These are phyloP conservation scores for Boeremia lycopersici DNA, from an alignment of 2,329 filamentous ascomycete genomes.

Conservation along the genomic window DNA sequence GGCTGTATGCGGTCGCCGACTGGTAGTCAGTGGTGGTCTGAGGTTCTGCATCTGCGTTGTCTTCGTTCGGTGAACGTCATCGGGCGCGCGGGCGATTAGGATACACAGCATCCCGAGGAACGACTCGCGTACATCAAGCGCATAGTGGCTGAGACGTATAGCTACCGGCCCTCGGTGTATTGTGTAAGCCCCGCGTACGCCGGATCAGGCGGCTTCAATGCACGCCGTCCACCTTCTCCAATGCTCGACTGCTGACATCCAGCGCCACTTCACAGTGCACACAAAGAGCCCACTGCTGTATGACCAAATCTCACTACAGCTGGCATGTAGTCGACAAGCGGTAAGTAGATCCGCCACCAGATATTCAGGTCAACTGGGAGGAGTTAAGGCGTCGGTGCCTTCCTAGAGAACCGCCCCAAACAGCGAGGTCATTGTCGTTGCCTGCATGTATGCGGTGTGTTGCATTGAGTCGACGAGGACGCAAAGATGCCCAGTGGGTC, in stretches of 20 bases:
- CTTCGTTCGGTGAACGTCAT: neutral
- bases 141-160: neutral
- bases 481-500: conserved; percentile 25
- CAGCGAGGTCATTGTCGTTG: neutral
- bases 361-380: too few relatives aligned
- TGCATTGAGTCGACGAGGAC: conserved; percentile 12
- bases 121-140: neutral
- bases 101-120: neutral
- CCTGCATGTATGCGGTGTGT: conserved; percentile 4
- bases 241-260: neutral
- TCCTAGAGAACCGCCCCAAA: neutral
- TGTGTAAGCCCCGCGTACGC: neutral
- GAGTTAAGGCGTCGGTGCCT: too few relatives aligned
- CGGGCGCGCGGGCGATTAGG: neutral
- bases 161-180: neutral
- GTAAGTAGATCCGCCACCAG: too few relatives aligned
- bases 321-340: too few relatives aligned
- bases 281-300: too few relatives aligned
- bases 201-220: neutral
- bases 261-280: neutral
- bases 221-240: neutral
- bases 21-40: neutral
- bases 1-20: neutral
- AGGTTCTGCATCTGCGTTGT: neutral
- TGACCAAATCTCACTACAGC: too few relatives aligned